Conservation (phyloP, 352 stramenopile species). For the Aphanomyces astaci region DNA sequence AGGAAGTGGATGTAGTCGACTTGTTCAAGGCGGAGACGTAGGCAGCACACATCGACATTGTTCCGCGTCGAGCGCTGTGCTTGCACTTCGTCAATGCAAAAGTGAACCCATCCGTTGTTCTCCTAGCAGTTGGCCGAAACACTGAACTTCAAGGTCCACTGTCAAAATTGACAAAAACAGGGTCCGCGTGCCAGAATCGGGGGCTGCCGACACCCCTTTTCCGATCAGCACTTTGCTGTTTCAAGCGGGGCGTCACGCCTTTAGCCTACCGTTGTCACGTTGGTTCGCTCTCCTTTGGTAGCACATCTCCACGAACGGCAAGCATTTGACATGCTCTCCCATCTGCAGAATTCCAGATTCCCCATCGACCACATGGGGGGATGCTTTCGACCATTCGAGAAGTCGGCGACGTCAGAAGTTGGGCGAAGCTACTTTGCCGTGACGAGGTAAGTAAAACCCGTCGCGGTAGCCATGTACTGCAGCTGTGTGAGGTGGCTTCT, state of each 20-base stretch:
- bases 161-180: neutral
- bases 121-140: neutral
- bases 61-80: neutral
- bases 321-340: neutral
- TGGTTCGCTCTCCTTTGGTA: no score
- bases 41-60: neutral
- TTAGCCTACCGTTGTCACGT: neutral
- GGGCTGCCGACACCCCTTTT: neutral
- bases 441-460: no score
- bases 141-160: slow-evolving; percentile 5
- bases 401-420: no score
- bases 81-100: neutral
- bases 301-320: neutral
- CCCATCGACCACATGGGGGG: neutral
- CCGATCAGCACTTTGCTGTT: neutral
- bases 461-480: no score
- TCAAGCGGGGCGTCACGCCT: neutral
- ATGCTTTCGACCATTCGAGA: no score
- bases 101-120: neutral
- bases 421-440: no score
- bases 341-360: neutral
- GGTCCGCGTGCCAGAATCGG: neutral
- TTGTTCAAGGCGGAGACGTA: slow-evolving; percentile 6
- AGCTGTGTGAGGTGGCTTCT: no score
- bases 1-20: neutral